Conservation (phyloP, 2,329 filamentous ascomycete genomes). For the Coccinonectria pachysandricola region DNA sequence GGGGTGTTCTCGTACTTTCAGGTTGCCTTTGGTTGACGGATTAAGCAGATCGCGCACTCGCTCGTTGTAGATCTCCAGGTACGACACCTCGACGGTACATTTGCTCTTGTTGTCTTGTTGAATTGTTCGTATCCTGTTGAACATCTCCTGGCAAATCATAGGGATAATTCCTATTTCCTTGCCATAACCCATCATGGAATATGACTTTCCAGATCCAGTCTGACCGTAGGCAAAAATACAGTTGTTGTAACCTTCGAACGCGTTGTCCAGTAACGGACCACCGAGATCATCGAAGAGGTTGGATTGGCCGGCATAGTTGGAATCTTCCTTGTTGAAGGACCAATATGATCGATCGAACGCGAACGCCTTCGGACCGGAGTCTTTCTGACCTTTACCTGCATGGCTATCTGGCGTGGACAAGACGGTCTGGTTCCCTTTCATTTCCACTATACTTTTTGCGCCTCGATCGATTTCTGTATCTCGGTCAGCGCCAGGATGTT, state of each 20-base stretch:
- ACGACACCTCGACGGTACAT: constrained; percentile 95
- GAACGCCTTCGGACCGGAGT: constrained; percentile 69
- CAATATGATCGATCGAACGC: constrained; percentile 97
- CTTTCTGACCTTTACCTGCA: constrained; percentile 56
- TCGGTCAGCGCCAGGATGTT: constrained; percentile 15
- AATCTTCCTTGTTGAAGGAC: constrained; percentile 80
- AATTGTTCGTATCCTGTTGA: constrained; percentile 66
- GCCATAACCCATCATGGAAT: constrained; percentile 99
- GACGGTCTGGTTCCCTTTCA: constrained; percentile 88
- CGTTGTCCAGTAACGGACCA: constrained; percentile 87
- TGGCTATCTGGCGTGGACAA: constrained; percentile 61
- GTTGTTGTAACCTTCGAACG: constrained; percentile 97
- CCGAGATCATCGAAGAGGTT: constrained; percentile 83
- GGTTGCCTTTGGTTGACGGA: constrained; percentile 86
- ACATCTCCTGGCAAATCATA: constrained; percentile 96
- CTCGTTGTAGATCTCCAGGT: constrained; percentile 99
- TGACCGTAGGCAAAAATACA: constrained; percentile 99
- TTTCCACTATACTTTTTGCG: constrained; percentile 94
- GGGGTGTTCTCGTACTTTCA: constrained; percentile 95
- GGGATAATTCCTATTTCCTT: constrained; percentile 93
- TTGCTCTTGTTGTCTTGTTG: constrained; percentile 64
- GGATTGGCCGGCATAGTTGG: constrained; percentile 81
- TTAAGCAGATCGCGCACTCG: constrained; percentile 91
- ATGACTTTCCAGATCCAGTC: constrained; percentile 96
- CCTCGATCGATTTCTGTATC: constrained; percentile 71